phyloP scores from a whole-genome alignment of 805 yeast species.

The Schwanniomyces sp. region DNA sequence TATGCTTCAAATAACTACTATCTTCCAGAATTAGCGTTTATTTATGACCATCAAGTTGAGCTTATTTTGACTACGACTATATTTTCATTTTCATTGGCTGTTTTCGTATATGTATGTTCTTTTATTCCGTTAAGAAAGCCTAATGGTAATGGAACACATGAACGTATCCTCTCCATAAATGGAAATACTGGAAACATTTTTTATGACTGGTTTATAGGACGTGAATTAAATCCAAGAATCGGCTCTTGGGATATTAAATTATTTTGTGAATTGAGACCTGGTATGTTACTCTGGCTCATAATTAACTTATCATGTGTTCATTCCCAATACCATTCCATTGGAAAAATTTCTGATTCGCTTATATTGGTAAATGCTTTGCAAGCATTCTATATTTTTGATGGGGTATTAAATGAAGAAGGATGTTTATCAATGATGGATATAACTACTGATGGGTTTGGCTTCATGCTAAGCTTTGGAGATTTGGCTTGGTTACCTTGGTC shows the following conservation, averaged over 20 bases:
- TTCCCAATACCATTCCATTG: slow-evolving; percentile 65
- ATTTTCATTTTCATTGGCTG: slow-evolving; percentile 63
- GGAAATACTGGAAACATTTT: slow-evolving; percentile 78
- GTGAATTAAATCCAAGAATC: slow-evolving; percentile 90
- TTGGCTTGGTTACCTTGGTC: slow-evolving; percentile 90
- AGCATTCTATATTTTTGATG: slow-evolving; percentile 83
- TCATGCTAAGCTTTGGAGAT: slow-evolving; percentile 95
- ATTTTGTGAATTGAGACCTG: slow-evolving; percentile 94
- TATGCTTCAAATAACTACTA: slow-evolving; percentile 45
- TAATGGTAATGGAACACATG: slow-evolving; percentile 58
- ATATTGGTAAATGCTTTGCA: slow-evolving; percentile 68
- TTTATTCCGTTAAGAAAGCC: slow-evolving; percentile 54
- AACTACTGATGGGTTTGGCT: slow-evolving; percentile 95
- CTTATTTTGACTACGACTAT: slow-evolving; percentile 62
- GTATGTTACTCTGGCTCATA: slow-evolving; percentile 81
- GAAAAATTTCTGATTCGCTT: slow-evolving; percentile 69
- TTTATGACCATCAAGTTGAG: slow-evolving; percentile 67
- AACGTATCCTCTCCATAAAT: slow-evolving; percentile 75
- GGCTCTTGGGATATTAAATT: slow-evolving; percentile 85
- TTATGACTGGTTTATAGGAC: slow-evolving; percentile 96
- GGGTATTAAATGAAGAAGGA: slow-evolving; percentile 89
- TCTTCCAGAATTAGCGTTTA: slow-evolving; percentile 77
- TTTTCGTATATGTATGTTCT: slow-evolving; percentile 64
- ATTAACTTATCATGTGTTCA: slow-evolving; percentile 79
- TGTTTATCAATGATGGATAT: slow-evolving; percentile 92